Evolutionary conservation across 75 land plant species (phyloP), one percentile per base, ranked within the genome.

Genomic region (Adiantum capillusveneris): DNA sequence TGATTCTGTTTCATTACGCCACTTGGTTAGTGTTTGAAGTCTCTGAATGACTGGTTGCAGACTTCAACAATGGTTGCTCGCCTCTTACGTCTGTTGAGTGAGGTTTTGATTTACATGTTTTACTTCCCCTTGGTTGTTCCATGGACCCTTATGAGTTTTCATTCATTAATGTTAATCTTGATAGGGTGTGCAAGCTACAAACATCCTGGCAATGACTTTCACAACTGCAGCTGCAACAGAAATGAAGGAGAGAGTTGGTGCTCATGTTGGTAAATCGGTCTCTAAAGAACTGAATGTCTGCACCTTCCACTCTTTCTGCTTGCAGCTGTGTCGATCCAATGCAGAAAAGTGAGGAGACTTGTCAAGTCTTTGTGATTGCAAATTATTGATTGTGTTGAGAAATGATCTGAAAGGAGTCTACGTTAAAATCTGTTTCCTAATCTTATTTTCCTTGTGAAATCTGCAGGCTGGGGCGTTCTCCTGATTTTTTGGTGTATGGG

Each of bases 41-140:
- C 16, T 62, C 41, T 64, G 28, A 58, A 1, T 46, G 49, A 3
- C 14, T 17, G 29, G 50, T 74, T 55, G 25, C 78, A 93, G 98
- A 93, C 98, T 18, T 93, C 98, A 18, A 93, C 98, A 44, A 93
- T 93, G 96, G 98, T 93, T 71, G 98, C 96, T 24, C 90, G 98
- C 1, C 60, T 93, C 45, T 52, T 93, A 22, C 73, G 79, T 50
- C 51, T 93, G 57, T 76, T 93, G 25, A 83, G 71, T 56, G 79
- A 93, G 96, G 98, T 86, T 70, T 3, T 29, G 3, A 20, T 21
- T 31, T 13, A 34, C 18, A 27, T n/a, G n/a, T n/a, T n/a, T n/a
- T n/a, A n/a, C n/a, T n/a, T n/a, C n/a, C n/a, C n/a, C n/a, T n/a
- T n/a, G n/a, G n/a, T n/a, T n/a, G n/a, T n/a, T n/a, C n/a, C n/a